These are phyloP conservation scores for Balakata baccata DNA, from an alignment of 345 rosid species.

Conservation along the genomic window DNA sequence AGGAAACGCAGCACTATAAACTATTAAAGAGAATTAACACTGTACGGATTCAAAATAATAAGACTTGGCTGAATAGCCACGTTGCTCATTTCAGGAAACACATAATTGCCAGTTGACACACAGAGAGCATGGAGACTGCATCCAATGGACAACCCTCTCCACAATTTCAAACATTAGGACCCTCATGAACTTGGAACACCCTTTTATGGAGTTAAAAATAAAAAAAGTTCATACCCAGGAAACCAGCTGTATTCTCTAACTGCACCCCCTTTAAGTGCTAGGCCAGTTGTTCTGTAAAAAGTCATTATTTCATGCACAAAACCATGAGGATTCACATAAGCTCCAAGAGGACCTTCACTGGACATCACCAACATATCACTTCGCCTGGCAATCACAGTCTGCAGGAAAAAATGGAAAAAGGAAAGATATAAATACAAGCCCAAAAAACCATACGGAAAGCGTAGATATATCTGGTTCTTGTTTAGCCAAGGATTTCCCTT, in stretches of 20 bases:
- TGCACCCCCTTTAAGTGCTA: conserved; percentile 51
- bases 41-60: not conserved
- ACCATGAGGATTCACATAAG: conserved; percentile 78
- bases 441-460: not conserved
- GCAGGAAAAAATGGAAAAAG: conserved; percentile 13
- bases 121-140: not conserved
- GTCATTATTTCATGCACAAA: conserved; percentile 83
- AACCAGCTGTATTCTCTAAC: conserved; percentile 81
- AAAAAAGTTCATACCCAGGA: conserved; percentile 73
- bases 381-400: conserved; percentile 77
- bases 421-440: not conserved
- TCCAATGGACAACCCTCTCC: not conserved
- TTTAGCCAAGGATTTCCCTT: not conserved
- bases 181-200: not conserved
- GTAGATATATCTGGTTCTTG: not conserved
- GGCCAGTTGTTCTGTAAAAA: conserved; percentile 58
- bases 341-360: conserved; percentile 93
- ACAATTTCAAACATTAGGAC: not conserved
- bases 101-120: not conserved
- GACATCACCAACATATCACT: conserved; percentile 98
- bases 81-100: no score
- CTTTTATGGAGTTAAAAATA: not conserved
- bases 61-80: not conserved
- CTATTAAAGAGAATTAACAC: not conserved
- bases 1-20: not conserved